Percentiles rank a stretch among this genome's conserved stretches.
Conservation (phyloP, 2,329 filamentous ascomycete genomes). For the Colletotrichum brevisporum region DNA sequence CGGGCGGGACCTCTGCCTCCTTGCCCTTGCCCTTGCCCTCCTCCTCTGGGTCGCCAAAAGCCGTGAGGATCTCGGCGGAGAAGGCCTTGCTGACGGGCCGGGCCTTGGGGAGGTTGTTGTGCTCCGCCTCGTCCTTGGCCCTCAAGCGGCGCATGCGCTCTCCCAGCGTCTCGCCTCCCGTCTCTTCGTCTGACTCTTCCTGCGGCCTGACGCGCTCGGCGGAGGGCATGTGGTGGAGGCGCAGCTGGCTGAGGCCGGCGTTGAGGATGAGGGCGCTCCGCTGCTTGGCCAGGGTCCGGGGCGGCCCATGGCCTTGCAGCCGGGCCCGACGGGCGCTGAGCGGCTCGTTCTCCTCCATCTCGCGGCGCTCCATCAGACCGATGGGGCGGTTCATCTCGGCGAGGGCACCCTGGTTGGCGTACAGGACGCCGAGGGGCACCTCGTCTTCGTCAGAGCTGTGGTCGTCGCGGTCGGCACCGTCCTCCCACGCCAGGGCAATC, state of each 20-base stretch:
- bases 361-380: slow-evolving; percentile 83
- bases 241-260: slow-evolving; percentile 45
- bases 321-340: slow-evolving; percentile 83
- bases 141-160: slow-evolving; percentile 76
- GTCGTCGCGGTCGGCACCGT: slow-evolving; percentile 61
- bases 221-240: slow-evolving; percentile 45
- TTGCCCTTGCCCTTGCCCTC: slow-evolving; percentile 49
- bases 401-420: slow-evolving; percentile 71
- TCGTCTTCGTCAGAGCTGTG: slow-evolving; percentile 80
- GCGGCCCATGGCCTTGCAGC: slow-evolving; percentile 73
- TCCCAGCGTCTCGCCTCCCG: slow-evolving; percentile 76
- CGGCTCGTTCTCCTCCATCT: slow-evolving; percentile 94
- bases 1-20: slow-evolving; percentile 48
- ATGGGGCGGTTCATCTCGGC: slow-evolving; percentile 75
- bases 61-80: slow-evolving; percentile 76
- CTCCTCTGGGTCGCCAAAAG: slow-evolving; percentile 66
- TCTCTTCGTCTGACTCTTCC: slow-evolving; percentile 58
- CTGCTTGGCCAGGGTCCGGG: slow-evolving; percentile 54
- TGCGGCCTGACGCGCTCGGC: slow-evolving; percentile 43
- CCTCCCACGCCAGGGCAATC: slow-evolving; percentile 93
- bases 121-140: slow-evolving; percentile 63
- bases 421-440: slow-evolving; percentile 87
- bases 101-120: slow-evolving; percentile 63
- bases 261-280: slow-evolving; percentile 61
- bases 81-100: slow-evolving; percentile 77